These are phyloP conservation scores for Monosporozyma yasuniensis DNA, from an alignment of 805 yeast species.

Conservation along the genomic window DNA sequence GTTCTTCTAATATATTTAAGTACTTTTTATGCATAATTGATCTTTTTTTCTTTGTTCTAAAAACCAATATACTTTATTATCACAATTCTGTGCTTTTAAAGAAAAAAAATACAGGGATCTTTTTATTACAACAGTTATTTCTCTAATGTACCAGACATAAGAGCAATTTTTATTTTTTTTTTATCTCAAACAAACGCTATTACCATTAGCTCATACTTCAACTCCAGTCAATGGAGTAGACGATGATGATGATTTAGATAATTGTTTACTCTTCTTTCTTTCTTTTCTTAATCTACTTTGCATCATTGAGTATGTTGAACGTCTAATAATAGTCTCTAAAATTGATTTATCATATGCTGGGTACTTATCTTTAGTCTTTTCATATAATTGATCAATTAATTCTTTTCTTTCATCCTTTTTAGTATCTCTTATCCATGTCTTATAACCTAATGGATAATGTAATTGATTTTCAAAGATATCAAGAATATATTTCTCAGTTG, in stretches of 20 bases:
- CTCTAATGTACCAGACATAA: not conserved
- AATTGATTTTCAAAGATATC: constrained; percentile 46
- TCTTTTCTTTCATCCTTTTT: constrained; percentile 43
- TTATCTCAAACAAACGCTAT: too few relatives aligned
- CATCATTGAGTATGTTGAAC: constrained; percentile 76
- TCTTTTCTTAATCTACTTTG: constrained; percentile 67
- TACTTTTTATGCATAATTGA: not conserved
- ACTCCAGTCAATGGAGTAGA: not conserved
- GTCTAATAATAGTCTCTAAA: constrained; percentile 63
- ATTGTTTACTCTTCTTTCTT: constrained; percentile 32
- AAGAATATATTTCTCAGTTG: constrained; percentile 45
- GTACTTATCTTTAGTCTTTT: constrained; percentile 39
- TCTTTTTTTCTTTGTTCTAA: too few relatives aligned
- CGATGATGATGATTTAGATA: not conserved
- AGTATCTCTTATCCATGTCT: constrained; percentile 82
- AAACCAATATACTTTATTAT: too few relatives aligned
- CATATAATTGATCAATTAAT: constrained; percentile 41
- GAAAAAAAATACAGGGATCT: not conserved
- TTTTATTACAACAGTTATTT: not conserved
- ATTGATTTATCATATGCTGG: constrained; percentile 38
- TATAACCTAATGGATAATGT: constrained; percentile 65
- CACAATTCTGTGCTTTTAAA: not conserved
- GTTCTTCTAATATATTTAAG: not conserved
- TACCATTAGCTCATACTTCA: not conserved
- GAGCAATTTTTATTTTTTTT: constrained; percentile 17